Percentiles rank a stretch among this genome's conserved stretches.
Conservation (phyloP, 2,329 filamentous ascomycete species). For the Neofusicoccum sp. region DNA sequence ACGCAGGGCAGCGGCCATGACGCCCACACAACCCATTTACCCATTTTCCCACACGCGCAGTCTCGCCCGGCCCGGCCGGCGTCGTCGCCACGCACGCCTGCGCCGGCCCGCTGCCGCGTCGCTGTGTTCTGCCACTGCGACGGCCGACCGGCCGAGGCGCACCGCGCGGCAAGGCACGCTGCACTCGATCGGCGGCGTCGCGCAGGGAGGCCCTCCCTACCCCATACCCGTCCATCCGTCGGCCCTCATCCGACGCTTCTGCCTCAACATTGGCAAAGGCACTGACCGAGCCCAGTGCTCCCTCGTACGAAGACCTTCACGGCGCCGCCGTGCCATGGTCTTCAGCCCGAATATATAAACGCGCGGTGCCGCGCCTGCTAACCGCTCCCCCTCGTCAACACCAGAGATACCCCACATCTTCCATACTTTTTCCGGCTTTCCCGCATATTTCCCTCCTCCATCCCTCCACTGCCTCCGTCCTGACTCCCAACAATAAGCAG, state of each 20-base stretch:
- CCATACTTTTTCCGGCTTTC: background rate
- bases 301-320: conserved; percentile 7
- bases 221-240: conserved; percentile 12
- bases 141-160: background rate
- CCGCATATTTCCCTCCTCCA: background rate
- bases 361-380: background rate
- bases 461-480: background rate
- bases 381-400: background rate
- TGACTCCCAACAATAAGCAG: background rate
- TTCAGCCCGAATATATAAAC: background rate
- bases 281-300: background rate
- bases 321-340: background rate
- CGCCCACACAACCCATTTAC: background rate
- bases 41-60: too few species aligned
- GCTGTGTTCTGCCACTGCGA: background rate
- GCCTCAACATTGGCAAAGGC: background rate
- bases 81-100: background rate
- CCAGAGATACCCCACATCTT: conserved; percentile 2
- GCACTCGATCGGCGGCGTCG: background rate
- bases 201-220: conserved; percentile 3
- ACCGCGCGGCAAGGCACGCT: background rate
- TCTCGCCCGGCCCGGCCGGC: background rate
- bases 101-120: background rate
- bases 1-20: background rate
- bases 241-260: conserved; percentile 19